These are phyloP conservation scores for Clavispora carvajalis DNA, from an alignment of 805 yeast species.

Conservation along the genomic window DNA sequence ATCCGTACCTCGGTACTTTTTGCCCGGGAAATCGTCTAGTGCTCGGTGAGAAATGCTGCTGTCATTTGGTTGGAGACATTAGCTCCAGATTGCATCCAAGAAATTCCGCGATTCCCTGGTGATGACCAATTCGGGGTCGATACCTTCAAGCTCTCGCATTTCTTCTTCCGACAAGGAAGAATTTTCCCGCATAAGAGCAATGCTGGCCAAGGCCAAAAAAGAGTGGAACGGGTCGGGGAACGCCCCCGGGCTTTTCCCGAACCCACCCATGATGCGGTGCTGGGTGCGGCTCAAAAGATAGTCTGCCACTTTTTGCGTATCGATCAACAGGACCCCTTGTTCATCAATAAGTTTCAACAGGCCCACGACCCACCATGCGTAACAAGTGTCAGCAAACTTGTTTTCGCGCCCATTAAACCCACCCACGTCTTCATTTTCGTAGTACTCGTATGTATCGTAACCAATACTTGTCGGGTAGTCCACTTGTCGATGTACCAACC, in stretches of 20 bases:
- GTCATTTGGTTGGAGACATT: neutral
- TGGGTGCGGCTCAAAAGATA: conserved; percentile 57
- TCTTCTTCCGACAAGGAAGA: conserved; percentile 4
- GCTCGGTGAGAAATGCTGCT: no score
- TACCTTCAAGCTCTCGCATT: conserved; percentile 2
- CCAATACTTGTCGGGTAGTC: conserved; percentile 19
- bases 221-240: conserved; percentile 71
- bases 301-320: conserved; percentile 26
- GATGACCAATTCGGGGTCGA: conserved; percentile 14
- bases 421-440: conserved; percentile 54
- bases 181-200: conserved; percentile 27
- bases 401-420: conserved; percentile 86
- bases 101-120: conserved; percentile 9
- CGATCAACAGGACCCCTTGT: conserved; percentile 24
- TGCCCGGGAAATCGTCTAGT: no score
- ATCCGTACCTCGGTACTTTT: no score
- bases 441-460: conserved; percentile 26
- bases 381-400: conserved; percentile 82
- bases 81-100: conserved; percentile 11
- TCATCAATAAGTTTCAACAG: conserved; percentile 43
- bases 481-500: conserved; percentile 68
- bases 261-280: conserved; percentile 66
- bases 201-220: conserved; percentile 53
- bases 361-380: conserved; percentile 77
- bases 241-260: conserved; percentile 58